Conservation (phyloP, 176 grass and related monocot genomes). For the Aegilops bicornis region DNA sequence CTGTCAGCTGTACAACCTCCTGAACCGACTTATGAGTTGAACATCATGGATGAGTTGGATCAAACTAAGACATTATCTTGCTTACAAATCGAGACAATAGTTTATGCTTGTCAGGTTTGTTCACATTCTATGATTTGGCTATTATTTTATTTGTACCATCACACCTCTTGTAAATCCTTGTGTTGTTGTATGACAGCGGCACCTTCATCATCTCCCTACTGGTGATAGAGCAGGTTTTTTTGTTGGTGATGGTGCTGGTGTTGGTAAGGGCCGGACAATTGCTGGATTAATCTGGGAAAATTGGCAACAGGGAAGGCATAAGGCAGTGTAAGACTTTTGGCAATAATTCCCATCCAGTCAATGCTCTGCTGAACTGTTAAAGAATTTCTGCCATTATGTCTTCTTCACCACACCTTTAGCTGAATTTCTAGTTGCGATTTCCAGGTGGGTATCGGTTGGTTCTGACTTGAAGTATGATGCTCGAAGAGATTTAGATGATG, state of each 20-base stretch:
- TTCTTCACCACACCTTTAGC: slow-evolving; percentile 16
- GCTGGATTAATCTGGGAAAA: slow-evolving; percentile 99
- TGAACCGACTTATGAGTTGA: slow-evolving; percentile 83
- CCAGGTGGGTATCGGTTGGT: slow-evolving; percentile 94
- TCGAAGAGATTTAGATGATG: slow-evolving; percentile 97
- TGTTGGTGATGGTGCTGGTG: slow-evolving; percentile 95
- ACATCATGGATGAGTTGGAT: slow-evolving; percentile 77
- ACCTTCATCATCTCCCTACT: slow-evolving; percentile 83
- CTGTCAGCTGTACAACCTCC: slow-evolving; percentile 96
- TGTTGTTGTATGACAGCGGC: slow-evolving; percentile 63
- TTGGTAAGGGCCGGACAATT: slow-evolving; percentile 99
- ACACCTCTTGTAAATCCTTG: slow-evolving; percentile 34
- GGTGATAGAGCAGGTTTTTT: slow-evolving; percentile 97
- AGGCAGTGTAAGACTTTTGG: slow-evolving; percentile 77
- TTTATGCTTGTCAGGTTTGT: slow-evolving; percentile 98
- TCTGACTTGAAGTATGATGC: slow-evolving; percentile 98
- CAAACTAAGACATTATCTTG: slow-evolving; percentile 81
- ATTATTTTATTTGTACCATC: slow-evolving; percentile 7
- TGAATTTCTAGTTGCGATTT: slow-evolving; percentile 28
- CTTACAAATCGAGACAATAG: slow-evolving; percentile 97
- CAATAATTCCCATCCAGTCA: not conserved
- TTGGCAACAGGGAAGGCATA: slow-evolving; percentile 92
- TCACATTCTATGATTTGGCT: slow-evolving; percentile 26
- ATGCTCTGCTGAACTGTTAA: not conserved
- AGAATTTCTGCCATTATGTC: not conserved